Conservation (phyloP, 1,139 yeast genomes). For the Suhomyces terraborum region DNA sequence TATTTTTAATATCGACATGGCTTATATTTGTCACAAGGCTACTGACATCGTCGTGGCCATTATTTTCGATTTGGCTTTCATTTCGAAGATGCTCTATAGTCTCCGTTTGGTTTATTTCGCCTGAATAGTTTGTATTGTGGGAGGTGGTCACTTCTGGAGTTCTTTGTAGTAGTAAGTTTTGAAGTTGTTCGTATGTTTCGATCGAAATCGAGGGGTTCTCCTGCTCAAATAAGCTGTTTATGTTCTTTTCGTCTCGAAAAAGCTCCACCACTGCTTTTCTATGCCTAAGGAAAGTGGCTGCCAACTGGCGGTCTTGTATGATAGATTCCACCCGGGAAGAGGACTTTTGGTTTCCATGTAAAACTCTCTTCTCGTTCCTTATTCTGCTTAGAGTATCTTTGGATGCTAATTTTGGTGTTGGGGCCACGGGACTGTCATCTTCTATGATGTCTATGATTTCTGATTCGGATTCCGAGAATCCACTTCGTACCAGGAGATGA, state of each 20-base stretch:
- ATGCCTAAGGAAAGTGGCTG: constrained; percentile 22
- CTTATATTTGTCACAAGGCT: too few species aligned
- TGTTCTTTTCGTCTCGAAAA: constrained; percentile 19
- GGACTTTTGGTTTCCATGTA: constrained; percentile 13
- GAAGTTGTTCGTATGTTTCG: constrained; percentile 3
- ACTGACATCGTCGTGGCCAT: too few species aligned
- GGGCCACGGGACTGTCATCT: neutral
- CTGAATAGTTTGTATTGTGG: too few species aligned
- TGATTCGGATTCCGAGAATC: neutral
- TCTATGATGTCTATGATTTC: neutral
- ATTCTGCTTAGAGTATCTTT: constrained; percentile 1
- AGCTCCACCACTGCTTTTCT: constrained; percentile 22
- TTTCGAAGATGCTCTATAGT: too few species aligned
- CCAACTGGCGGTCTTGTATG: constrained; percentile 16
- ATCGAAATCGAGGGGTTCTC: neutral
- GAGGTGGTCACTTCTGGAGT: too few species aligned
- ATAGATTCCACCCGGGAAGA: constrained; percentile 9
- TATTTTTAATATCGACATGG: too few species aligned
- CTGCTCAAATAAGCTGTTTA: constrained; percentile 20
- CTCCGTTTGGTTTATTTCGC: too few species aligned
- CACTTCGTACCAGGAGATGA: neutral
- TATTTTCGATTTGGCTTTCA: too few species aligned
- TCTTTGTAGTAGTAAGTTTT: neutral
- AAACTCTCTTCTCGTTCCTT: constrained; percentile 10
- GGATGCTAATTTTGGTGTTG: constrained; percentile 1